Conservation (phyloP, 2,329 filamentous ascomycete species). For the Stemphylium vesicarium region DNA sequence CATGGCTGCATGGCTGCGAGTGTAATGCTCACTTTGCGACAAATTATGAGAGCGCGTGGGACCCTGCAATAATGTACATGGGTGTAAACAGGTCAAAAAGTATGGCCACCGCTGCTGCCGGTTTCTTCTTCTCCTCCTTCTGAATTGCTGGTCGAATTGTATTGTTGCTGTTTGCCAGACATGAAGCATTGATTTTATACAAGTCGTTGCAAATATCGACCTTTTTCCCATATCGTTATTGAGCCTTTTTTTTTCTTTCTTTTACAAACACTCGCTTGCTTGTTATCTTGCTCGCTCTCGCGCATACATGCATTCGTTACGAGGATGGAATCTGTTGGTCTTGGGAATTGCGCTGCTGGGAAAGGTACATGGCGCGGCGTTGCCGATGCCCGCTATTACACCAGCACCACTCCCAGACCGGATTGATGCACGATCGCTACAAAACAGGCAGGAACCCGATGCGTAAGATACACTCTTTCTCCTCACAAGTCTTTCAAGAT, state of each 20-base stretch:
- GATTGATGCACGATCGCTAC: conserved; percentile 16
- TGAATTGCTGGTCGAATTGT: neutral
- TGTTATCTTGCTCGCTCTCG: neutral
- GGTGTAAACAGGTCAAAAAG: conserved; percentile 23
- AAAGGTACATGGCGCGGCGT: conserved; percentile 17
- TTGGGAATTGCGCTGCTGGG: conserved; percentile 15
- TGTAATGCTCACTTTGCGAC: conserved; percentile 14
- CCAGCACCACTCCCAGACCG: conserved; percentile 29
- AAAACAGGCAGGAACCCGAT: conserved; percentile 36
- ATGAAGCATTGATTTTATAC: conserved; percentile 23
- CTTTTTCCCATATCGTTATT: conserved; percentile 10
- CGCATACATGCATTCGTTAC: conserved; percentile 35
- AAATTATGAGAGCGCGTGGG: conserved; percentile 14
- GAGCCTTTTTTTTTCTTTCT: conserved; percentile 5
- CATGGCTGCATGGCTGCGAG: neutral
- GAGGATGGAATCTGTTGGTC: conserved; percentile 22
- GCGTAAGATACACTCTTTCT: conserved; percentile 30
- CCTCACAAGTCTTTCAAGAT: neutral
- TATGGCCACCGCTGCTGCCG: conserved; percentile 16
- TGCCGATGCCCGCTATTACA: conserved; percentile 34
- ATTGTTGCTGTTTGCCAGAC: conserved; percentile 2
- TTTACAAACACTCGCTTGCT: conserved; percentile 19
- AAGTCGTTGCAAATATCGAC: conserved; percentile 5
- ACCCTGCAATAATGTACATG: conserved; percentile 17
- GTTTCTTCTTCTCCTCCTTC: conserved; percentile 5